Percentiles rank a stretch among this genome's conserved stretches.
These are phyloP conservation scores for Eragrostis curvula DNA, from an alignment of 176 grass and related monocot species.

Conservation along the genomic window DNA sequence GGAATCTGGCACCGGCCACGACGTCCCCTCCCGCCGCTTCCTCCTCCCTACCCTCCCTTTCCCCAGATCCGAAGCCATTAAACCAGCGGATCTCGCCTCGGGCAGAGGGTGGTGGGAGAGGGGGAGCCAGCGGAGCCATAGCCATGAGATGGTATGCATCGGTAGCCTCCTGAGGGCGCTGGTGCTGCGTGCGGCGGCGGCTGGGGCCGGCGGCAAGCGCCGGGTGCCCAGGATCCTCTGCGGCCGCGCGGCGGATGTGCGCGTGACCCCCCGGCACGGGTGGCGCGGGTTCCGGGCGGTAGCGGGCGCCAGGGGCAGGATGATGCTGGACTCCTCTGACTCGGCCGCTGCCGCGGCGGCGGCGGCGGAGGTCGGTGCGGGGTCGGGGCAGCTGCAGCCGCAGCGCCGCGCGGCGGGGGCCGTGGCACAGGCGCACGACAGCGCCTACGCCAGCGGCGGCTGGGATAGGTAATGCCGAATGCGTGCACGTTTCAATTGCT, in stretches of 20 bases:
- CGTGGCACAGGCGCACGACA: constrained; percentile 43
- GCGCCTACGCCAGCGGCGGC: constrained; percentile 51
- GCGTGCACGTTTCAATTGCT: not conserved
- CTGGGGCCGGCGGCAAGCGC: constrained; percentile 51
- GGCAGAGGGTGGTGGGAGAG: not conserved
- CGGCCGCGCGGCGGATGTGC: constrained; percentile 60
- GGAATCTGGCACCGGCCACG: constrained; percentile 50
- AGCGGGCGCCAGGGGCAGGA: constrained; percentile 50
- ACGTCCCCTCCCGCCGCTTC: constrained; percentile 47
- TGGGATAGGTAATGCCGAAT: constrained; percentile 64
- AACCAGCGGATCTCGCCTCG: constrained; percentile 58
- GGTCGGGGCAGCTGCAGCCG: constrained; percentile 44
- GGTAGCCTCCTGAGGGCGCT: constrained; percentile 86
- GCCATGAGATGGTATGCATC: constrained; percentile 89
- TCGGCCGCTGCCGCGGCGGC: constrained; percentile 22
- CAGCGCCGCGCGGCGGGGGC: constrained; percentile 41
- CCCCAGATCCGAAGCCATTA: constrained; percentile 48
- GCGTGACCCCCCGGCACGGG: constrained; percentile 45
- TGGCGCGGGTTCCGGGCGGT: constrained; percentile 58
- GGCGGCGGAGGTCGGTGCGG: constrained; percentile 14
- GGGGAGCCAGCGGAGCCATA: constrained; percentile 29
- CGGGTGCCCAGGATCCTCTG: constrained; percentile 53
- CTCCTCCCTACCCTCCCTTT: constrained; percentile 39
- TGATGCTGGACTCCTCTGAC: constrained; percentile 64
- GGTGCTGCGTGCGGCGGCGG: constrained; percentile 55